A percentile compares a stretch with the other conserved stretches of the same genome.
phyloP scores from a whole-genome alignment of 768 basidiomycete genomes.

The Pholiota conissans region DNA sequence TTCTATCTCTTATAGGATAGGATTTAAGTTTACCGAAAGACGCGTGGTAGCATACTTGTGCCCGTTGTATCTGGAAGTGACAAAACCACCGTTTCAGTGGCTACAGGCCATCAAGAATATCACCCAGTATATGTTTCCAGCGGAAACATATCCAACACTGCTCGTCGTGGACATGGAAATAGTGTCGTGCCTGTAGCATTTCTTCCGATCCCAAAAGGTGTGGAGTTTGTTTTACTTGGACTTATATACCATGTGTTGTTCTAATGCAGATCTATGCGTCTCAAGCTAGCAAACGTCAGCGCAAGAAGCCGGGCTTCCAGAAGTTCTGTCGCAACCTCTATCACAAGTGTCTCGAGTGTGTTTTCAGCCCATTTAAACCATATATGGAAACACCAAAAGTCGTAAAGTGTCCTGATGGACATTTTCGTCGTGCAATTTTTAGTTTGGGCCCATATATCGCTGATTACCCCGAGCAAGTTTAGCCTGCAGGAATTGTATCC shows the following conservation, averaged over 20 bases:
- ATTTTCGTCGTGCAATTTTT: slow-evolving; percentile 28
- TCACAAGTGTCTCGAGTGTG: slow-evolving; percentile 20
- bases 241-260: too few relatives aligned
- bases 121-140: slow-evolving; percentile 33
- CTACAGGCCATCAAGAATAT: slow-evolving; percentile 38
- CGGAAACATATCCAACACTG: slow-evolving; percentile 28
- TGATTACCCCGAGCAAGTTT: slow-evolving; percentile 38
- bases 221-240: too few relatives aligned
- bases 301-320: slow-evolving; percentile 16
- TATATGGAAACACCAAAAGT: slow-evolving; percentile 22
- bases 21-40: too few relatives aligned
- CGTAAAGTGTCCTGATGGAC: slow-evolving; percentile 32
- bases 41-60: too few relatives aligned
- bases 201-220: slow-evolving; percentile 37
- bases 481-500: slow-evolving; percentile 4
- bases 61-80: too few relatives aligned
- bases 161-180: slow-evolving; percentile 28
- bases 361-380: slow-evolving; percentile 13
- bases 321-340: too few relatives aligned
- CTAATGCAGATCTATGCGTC: too few relatives aligned
- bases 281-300: slow-evolving; percentile 19
- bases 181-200: slow-evolving; percentile 30
- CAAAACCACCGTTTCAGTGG: slow-evolving; percentile 42
- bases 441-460: slow-evolving; percentile 34
- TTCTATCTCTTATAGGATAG: too few relatives aligned